Percentiles rank a stretch among this genome's conserved stretches.
phyloP scores from a whole-genome alignment of 2,329 filamentous ascomycete species.

The Alternaria angustiovoidea region DNA sequence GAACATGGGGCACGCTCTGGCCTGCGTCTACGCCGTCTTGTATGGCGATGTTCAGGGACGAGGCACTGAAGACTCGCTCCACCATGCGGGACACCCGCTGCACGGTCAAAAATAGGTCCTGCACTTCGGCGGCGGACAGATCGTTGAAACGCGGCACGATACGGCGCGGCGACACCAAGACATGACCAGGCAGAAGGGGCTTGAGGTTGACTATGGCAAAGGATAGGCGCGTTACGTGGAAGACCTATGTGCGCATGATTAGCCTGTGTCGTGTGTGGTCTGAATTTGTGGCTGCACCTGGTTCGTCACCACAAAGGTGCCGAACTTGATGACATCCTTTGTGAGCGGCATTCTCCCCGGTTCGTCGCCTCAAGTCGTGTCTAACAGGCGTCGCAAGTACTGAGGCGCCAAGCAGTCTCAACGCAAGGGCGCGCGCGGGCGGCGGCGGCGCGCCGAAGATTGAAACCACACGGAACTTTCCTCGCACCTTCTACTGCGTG shows the following conservation, averaged over 20 bases:
- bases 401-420: slow-evolving; percentile 7
- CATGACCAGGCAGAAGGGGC: slow-evolving; percentile 89
- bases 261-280: not conserved
- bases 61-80: slow-evolving; percentile 66
- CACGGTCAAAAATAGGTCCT: slow-evolving; percentile 86
- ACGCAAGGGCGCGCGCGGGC: slow-evolving; percentile 5
- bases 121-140: slow-evolving; percentile 74
- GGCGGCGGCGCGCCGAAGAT: slow-evolving; percentile 9
- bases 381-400: slow-evolving; percentile 11
- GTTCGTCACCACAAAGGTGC: slow-evolving; percentile 55
- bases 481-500: slow-evolving; percentile 11
- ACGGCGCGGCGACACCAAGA: slow-evolving; percentile 82
- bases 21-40: slow-evolving; percentile 91
- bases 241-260: slow-evolving; percentile 68
- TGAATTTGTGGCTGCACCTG: slow-evolving; percentile 46
- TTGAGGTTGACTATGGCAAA: slow-evolving; percentile 96
- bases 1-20: slow-evolving; percentile 92
- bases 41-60: slow-evolving; percentile 91
- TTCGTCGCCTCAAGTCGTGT: slow-evolving; percentile 2
- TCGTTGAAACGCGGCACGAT: slow-evolving; percentile 76
- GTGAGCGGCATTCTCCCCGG: slow-evolving; percentile 48
- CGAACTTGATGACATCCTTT: slow-evolving; percentile 54
- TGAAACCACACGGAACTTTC: slow-evolving; percentile 22
- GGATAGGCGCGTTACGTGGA: slow-evolving; percentile 78
- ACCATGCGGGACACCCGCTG: slow-evolving; percentile 83